Evolutionary conservation across 2,329 filamentous ascomycete genomes (phyloP).

Genomic region (Claviceps arundinis): DNA sequence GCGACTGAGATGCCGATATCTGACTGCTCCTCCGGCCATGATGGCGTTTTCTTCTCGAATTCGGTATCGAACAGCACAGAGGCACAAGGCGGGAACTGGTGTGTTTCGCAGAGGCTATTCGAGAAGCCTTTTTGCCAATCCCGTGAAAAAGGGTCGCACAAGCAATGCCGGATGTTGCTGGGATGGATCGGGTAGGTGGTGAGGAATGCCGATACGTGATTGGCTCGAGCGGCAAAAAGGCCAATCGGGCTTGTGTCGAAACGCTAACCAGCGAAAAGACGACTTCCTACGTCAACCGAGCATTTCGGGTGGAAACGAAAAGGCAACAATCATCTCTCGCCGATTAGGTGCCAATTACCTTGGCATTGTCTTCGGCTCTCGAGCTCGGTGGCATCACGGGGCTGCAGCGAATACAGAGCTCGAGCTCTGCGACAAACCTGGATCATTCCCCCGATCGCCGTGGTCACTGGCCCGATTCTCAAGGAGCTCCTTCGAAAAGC

Average conservation of each 20-base stretch:
- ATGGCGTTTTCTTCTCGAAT: constrained; percentile 8
- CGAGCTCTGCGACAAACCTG: not conserved
- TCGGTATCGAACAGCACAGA: not conserved
- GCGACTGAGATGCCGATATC: constrained; percentile 81
- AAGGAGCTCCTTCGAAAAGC: constrained; percentile 14
- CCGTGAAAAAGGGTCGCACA: not conserved
- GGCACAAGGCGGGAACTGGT: not conserved
- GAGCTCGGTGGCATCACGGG: constrained; percentile 20
- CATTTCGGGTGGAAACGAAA: not conserved
- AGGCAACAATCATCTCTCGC: not conserved
- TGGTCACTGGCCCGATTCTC: too few relatives aligned
- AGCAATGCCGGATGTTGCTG: not conserved
- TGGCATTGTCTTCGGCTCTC: constrained; percentile 9
- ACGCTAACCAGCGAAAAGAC: not conserved
- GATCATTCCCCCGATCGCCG: not conserved
- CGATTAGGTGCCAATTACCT: constrained; percentile 2
- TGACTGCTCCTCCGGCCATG: constrained; percentile 79
- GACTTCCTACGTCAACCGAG: constrained; percentile 8
- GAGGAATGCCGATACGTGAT: not conserved
- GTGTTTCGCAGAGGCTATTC: not conserved
- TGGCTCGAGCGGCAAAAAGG: constrained; percentile 9
- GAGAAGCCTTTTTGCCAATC: not conserved
- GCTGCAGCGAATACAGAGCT: constrained; percentile 12
- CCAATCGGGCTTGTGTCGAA: constrained; percentile 6
- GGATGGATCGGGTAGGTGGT: constrained; percentile 4